Conservation (phyloP, 352 stramenopile species). For the Bremia lactucae region DNA sequence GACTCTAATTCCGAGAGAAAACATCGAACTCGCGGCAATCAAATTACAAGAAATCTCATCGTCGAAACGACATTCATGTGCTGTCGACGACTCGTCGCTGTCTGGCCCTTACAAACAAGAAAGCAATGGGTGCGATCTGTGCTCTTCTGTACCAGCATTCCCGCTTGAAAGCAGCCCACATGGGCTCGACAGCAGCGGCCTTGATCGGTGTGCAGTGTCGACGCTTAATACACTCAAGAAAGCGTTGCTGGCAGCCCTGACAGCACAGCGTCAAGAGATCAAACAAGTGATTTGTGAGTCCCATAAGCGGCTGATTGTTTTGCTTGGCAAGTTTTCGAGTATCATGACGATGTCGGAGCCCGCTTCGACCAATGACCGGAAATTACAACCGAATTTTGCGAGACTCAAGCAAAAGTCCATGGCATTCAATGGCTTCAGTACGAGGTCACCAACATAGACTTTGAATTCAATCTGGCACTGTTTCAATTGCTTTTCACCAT, state of each 20-base stretch:
- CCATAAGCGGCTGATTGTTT: constrained; percentile 34
- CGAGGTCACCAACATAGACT: no score
- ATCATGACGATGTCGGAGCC: constrained; percentile 23
- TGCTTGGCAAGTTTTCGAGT: constrained; percentile 58
- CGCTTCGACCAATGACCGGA: constrained; percentile 44
- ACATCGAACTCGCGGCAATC: constrained; percentile 22
- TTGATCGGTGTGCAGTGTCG: constrained; percentile 16
- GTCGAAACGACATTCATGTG: constrained; percentile 12
- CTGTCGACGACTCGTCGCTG: constrained; percentile 34
- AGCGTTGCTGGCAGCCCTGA: constrained; percentile 22
- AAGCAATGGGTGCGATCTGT: constrained; percentile 5
- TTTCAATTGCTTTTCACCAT: no score
- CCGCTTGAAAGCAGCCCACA: constrained; percentile 1
- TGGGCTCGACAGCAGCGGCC: constrained; percentile 5
- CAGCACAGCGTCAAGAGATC: constrained; percentile 28
- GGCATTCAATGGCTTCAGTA: constrained; percentile 22
- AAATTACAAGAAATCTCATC: constrained; percentile 15
- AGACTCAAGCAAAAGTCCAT: constrained; percentile 29
- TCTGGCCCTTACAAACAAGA: constrained; percentile 11
- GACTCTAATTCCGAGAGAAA: neutral
- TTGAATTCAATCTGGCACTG: no score
- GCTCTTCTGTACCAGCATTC: constrained; percentile 7
- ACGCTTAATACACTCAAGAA: constrained; percentile 29
- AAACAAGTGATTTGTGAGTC: constrained; percentile 31
- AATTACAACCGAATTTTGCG: constrained; percentile 49